Conservation (phyloP, 1,284 basidiomycete genomes). For the Puccinia hordei region DNA sequence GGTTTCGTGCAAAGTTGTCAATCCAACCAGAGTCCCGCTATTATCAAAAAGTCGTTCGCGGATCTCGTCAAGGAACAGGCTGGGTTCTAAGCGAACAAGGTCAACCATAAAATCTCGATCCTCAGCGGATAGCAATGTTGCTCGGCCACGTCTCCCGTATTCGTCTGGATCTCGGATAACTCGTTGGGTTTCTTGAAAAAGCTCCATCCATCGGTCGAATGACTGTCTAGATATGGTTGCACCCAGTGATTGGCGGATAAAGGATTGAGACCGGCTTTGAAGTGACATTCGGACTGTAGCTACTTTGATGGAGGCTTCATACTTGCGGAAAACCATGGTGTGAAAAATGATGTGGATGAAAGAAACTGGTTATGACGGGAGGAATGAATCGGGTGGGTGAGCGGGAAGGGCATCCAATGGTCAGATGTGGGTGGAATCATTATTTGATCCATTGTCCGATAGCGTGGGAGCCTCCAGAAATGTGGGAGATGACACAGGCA, state of each 20-base stretch:
- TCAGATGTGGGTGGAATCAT: too few relatives aligned
- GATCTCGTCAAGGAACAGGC: slow-evolving; percentile 15
- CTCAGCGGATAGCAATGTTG: neutral
- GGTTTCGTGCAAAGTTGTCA: neutral
- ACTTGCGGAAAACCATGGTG: neutral
- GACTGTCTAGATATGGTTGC: neutral
- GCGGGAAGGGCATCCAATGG: too few relatives aligned
- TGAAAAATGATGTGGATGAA: too few relatives aligned
- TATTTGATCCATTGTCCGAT: too few relatives aligned
- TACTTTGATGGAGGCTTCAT: neutral
- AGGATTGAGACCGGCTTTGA: neutral
- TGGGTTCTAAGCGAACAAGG: neutral
- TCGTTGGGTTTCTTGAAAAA: neutral
- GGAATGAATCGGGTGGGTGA: too few relatives aligned
- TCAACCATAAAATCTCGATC: slow-evolving; percentile 4
- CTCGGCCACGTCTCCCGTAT: neutral
- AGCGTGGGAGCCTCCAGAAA: too few relatives aligned
- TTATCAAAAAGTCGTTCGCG: neutral
- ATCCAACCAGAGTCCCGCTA: neutral
- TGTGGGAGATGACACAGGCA: too few relatives aligned
- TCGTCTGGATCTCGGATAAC: slow-evolving; percentile 17
- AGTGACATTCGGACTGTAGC: neutral
- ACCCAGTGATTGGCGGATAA: neutral
- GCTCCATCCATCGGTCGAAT: neutral
- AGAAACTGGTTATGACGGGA: too few relatives aligned